Conservation (phyloP, 2,329 filamentous ascomycete genomes). For the Diplodia seriata region DNA sequence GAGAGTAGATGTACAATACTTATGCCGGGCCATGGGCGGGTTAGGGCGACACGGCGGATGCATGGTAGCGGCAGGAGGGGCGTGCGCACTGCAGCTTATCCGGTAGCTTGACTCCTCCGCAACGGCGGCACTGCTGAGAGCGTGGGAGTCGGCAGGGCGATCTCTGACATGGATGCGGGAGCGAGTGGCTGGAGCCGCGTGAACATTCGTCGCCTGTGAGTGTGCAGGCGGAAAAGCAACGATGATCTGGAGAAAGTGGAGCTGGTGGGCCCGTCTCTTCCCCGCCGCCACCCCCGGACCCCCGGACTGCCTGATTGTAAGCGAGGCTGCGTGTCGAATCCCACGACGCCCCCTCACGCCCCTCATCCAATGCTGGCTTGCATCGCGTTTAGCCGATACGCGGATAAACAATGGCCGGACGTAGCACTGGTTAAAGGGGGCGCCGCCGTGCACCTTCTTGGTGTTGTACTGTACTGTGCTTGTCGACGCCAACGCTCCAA, state of each 20-base stretch:
- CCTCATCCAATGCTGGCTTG: constrained; percentile 2
- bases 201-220: not conserved
- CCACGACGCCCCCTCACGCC: not conserved
- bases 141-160: not conserved
- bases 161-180: not conserved
- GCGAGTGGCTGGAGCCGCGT: constrained; percentile 8
- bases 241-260: constrained; percentile 25
- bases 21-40: not conserved
- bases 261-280: constrained; percentile 5
- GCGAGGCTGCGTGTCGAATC: not conserved
- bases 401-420: constrained; percentile 18
- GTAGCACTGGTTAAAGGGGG: constrained; percentile 18
- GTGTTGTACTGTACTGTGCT: constrained; percentile 1
- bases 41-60: not conserved
- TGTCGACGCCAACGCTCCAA: constrained; percentile 9
- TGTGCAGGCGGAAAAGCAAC: constrained; percentile 11
- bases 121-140: constrained; percentile 3
- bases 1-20: not conserved
- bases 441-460: constrained; percentile 1
- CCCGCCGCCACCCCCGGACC: constrained; percentile 26
- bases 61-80: not conserved
- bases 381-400: constrained; percentile 26
- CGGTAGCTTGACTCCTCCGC: not conserved
- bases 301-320: not conserved
- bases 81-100: constrained; percentile 14